Evolutionary conservation across 2,329 filamentous ascomycete species (phyloP), one percentile per base, ranked within the genome.

Genomic region (Conoideocrella luteorostrata): DNA sequence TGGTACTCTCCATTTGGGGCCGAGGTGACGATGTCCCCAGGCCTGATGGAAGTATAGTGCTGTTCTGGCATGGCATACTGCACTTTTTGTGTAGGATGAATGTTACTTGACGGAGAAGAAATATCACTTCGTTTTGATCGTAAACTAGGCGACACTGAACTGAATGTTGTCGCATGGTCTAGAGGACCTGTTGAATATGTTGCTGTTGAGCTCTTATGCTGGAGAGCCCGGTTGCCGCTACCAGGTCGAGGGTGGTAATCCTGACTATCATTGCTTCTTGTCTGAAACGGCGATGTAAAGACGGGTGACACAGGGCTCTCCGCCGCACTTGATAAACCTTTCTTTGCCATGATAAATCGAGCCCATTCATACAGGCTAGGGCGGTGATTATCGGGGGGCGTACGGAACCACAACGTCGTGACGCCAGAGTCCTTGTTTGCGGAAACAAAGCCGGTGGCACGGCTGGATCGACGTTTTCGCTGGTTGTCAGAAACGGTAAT

Each of bases 391-490:
- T 82, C 75, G 4, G 65, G 60, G 13, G 71, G 64, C 0, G 70
- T 64, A 24, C 80, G 76, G 49, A 84, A 83, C 63, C 74, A 74
- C 3, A 84, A 59, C 0, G 70, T 72, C 7, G 65, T 69, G 3
- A 70, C 63, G 7, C 64, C 60, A 2, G 69, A 62, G 13, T 79
- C 74, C 55, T 74, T 79, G 45, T 63, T 70, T 6, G 66, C 60
- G 9, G 72, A 59, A 15, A 71, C 72, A 18, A 84, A 64, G 3
- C 75, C 76, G 4, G 75, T 72, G 4, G 80, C 77, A 47, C 80
- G 71, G 51, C 80, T 84, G 37, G 80, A 84, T 47, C 80, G 71
- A 39, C 80, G 74, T 53, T 82, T 84, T 44, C 77, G 74, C 49
- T 80, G 66, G 57, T 78, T 82, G 50, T 83, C 78, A 29, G 71